A percentile compares a stretch with the other conserved stretches of the same genome.
These are phyloP conservation scores for Ormosia semicastrata DNA, from an alignment of 306 rosid species.

Conservation along the genomic window DNA sequence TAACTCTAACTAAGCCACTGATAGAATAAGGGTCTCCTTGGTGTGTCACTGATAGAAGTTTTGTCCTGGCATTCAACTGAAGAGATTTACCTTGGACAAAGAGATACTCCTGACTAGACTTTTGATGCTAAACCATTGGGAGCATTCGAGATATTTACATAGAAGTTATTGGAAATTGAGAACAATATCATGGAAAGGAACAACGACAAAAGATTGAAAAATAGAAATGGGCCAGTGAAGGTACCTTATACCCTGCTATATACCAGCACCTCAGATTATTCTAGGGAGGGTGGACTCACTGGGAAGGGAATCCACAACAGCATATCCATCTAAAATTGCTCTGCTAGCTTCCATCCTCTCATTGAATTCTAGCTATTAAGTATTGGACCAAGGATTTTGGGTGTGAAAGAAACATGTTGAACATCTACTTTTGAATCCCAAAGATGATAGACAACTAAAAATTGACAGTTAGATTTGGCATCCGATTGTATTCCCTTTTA, in stretches of 20 bases:
- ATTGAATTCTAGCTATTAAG: background rate
- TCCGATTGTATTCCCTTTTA: no score
- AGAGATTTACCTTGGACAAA: constrained; percentile 86
- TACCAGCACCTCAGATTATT: constrained; percentile 71
- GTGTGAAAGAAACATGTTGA: background rate
- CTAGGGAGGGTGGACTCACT: constrained; percentile 72
- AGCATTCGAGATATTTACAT: no score
- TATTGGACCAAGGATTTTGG: background rate
- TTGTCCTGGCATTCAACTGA: constrained; percentile 83
- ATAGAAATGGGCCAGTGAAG: no score
- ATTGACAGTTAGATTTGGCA: no score
- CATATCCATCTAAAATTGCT: constrained; percentile 53
- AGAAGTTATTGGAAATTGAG: no score
- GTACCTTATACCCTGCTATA: constrained; percentile 82
- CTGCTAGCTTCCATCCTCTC: background rate
- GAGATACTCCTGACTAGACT: constrained; percentile 62
- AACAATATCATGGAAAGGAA: no score
- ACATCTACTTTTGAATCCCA: background rate
- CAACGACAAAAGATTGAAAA: no score
- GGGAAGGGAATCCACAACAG: constrained; percentile 94
- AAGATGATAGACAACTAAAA: no score
- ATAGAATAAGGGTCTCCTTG: no score
- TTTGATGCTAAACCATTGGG: constrained; percentile 47
- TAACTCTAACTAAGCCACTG: background rate
- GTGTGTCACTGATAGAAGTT: constrained; percentile 81